Conservation (phyloP, 2,329 filamentous ascomycete genomes). For the Alternaria triticimaculans region DNA sequence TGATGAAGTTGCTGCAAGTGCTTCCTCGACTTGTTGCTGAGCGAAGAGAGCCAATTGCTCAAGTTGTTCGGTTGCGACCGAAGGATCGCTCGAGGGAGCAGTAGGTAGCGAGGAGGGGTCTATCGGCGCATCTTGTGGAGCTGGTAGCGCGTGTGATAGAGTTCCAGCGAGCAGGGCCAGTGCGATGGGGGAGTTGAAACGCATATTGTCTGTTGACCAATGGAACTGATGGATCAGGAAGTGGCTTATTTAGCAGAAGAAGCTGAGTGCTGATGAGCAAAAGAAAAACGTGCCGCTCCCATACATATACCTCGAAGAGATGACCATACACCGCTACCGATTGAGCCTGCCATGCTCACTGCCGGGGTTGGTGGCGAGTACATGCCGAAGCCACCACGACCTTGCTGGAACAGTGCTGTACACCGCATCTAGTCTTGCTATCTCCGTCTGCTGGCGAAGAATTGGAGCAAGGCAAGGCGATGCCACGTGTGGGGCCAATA, state of each 20-base stretch:
- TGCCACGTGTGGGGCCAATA: not conserved
- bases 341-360: slow-evolving; percentile 1
- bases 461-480: not conserved
- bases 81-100: slow-evolving; percentile 25
- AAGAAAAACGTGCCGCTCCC: not conserved
- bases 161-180: slow-evolving; percentile 31
- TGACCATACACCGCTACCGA: not conserved
- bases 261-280: not conserved
- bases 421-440: slow-evolving; percentile 3
- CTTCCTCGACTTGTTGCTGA: slow-evolving; percentile 22
- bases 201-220: slow-evolving; percentile 25
- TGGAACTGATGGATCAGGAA: not conserved
- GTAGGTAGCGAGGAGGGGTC: slow-evolving; percentile 24
- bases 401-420: slow-evolving; percentile 1
- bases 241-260: not conserved
- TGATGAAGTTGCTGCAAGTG: slow-evolving; percentile 19
- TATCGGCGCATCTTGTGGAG: slow-evolving; percentile 23
- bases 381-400: not conserved
- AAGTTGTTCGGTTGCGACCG: slow-evolving; percentile 32
- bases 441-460: not conserved
- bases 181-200: slow-evolving; percentile 30
- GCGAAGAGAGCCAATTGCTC: slow-evolving; percentile 32
- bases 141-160: slow-evolving; percentile 33
- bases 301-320: not conserved
- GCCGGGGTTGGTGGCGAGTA: slow-evolving; percentile 6